Evolutionary conservation across 1,284 basidiomycete species (phyloP).

Genomic region (Fomitopsis pinicola): DNA sequence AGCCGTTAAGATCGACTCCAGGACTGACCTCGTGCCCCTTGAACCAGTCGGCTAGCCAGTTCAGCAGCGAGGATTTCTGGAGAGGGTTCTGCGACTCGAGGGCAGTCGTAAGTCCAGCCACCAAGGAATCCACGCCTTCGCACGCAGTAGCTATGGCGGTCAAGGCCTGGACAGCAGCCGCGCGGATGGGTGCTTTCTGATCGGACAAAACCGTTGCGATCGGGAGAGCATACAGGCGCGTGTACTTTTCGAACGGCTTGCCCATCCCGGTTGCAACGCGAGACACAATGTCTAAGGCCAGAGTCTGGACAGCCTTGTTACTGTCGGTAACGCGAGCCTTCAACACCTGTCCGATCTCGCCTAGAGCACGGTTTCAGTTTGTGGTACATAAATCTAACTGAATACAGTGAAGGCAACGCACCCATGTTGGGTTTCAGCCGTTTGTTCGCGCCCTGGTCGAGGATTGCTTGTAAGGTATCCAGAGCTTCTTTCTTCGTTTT

Average conservation of each 20-base stretch:
- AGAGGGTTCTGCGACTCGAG: slow-evolving; percentile 88
- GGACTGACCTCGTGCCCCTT: slow-evolving; percentile 55
- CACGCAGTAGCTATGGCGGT: slow-evolving; percentile 84
- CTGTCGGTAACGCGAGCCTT: slow-evolving; percentile 89
- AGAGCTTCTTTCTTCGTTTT: slow-evolving; percentile 96
- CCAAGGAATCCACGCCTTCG: slow-evolving; percentile 81
- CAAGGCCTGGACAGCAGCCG: slow-evolving; percentile 76
- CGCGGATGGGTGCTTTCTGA: slow-evolving; percentile 86
- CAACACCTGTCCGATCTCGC: slow-evolving; percentile 86
- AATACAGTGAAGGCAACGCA: slow-evolving; percentile 31
- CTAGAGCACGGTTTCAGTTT: slow-evolving; percentile 33
- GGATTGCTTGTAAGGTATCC: slow-evolving; percentile 77
- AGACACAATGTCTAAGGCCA: slow-evolving; percentile 88
- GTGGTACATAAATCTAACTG: neutral
- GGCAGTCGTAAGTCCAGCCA: slow-evolving; percentile 72
- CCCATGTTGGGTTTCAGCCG: slow-evolving; percentile 90
- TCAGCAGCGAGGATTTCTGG: slow-evolving; percentile 80
- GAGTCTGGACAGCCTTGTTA: slow-evolving; percentile 90
- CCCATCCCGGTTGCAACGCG: slow-evolving; percentile 94
- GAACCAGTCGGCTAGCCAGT: slow-evolving; percentile 84
- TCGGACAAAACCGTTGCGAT: slow-evolving; percentile 88
- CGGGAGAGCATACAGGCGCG: slow-evolving; percentile 72
- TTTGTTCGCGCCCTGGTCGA: slow-evolving; percentile 90
- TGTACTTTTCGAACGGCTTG: slow-evolving; percentile 90
- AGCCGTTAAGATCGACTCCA: slow-evolving; percentile 70